A percentile compares a stretch with the other conserved stretches of the same genome.
These are phyloP conservation scores for Aspergillus heteromorphus DNA, from an alignment of 495 filamentous ascomycete species.

Conservation along the genomic window DNA sequence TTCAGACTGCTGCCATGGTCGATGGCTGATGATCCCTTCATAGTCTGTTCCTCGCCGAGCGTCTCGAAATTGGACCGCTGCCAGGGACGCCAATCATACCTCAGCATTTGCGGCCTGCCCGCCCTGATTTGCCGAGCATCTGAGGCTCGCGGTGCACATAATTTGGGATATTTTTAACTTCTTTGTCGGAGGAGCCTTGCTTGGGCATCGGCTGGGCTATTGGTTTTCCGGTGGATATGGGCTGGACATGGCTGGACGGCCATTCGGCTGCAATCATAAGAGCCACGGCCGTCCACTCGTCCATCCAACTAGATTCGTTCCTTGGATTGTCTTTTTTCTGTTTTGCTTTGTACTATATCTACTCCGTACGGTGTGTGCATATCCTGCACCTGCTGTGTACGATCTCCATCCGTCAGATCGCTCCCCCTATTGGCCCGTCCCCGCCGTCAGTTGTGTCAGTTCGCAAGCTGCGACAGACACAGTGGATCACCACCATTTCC, in stretches of 20 bases:
- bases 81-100: not conserved
- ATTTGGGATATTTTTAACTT: not conserved
- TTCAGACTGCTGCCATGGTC: too few relatives aligned
- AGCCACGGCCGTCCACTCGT: not conserved
- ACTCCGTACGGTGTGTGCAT: too few relatives aligned
- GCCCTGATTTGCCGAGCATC: not conserved
- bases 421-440: too few relatives aligned
- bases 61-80: not conserved
- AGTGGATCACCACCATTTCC: too few relatives aligned
- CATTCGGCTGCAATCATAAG: not conserved
- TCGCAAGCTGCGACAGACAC: too few relatives aligned
- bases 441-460: too few relatives aligned
- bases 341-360: too few relatives aligned
- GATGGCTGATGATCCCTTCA: too few relatives aligned
- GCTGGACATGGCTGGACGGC: not conserved
- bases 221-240: slow-evolving; percentile 7
- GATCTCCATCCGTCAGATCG: too few relatives aligned
- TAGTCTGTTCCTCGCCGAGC: not conserved
- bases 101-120: not conserved
- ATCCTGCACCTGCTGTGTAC: too few relatives aligned
- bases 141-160: not conserved
- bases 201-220: slow-evolving; percentile 15
- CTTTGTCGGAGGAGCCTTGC: slow-evolving; percentile 10
- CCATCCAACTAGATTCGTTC: not conserved
- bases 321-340: not conserved